These are phyloP conservation scores for Colletotrichum plurivorum DNA, from an alignment of 2,329 filamentous ascomycete genomes.

Conservation along the genomic window DNA sequence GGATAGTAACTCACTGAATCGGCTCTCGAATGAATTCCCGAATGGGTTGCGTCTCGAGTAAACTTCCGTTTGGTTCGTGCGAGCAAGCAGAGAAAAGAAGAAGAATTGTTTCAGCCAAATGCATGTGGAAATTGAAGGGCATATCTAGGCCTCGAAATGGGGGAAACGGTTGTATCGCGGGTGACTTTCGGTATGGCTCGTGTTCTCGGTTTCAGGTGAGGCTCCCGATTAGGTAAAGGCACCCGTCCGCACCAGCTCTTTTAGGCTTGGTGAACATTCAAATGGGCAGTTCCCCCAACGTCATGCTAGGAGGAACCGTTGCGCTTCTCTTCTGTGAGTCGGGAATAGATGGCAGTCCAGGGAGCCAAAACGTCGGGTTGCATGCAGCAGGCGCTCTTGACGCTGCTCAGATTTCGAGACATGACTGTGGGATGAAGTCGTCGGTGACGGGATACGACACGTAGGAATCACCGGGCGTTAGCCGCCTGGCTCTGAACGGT, in stretches of 20 bases:
- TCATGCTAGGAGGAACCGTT: conserved; percentile 15
- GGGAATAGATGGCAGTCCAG: conserved; percentile 19
- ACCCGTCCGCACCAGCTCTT: conserved; percentile 20
- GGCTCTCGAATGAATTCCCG: neutral
- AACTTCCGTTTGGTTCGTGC: neutral
- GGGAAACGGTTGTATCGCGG: conserved; percentile 20
- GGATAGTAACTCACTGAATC: conserved; percentile 4
- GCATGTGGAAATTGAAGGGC: conserved; percentile 36
- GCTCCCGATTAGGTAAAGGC: conserved; percentile 35
- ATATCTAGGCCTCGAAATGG: neutral
- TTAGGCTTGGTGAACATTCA: conserved; percentile 27
- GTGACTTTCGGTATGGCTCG: conserved; percentile 37
- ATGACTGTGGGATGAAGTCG: neutral
- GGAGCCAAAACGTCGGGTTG: conserved; percentile 17
- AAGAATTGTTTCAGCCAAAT: conserved; percentile 33
- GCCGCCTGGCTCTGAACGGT: too few relatives aligned
- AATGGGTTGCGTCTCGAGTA: conserved; percentile 14
- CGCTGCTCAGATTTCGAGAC: neutral
- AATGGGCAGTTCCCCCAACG: conserved; percentile 22
- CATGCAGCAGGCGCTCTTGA: neutral
- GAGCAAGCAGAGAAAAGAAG: neutral
- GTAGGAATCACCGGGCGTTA: too few relatives aligned
- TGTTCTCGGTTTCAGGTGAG: conserved; percentile 45
- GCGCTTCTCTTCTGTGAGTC: conserved; percentile 13
- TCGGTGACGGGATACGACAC: too few relatives aligned